These are phyloP conservation scores for Pascua guehoae DNA, from an alignment of 1,284 basidiomycete species.

Conservation along the genomic window DNA sequence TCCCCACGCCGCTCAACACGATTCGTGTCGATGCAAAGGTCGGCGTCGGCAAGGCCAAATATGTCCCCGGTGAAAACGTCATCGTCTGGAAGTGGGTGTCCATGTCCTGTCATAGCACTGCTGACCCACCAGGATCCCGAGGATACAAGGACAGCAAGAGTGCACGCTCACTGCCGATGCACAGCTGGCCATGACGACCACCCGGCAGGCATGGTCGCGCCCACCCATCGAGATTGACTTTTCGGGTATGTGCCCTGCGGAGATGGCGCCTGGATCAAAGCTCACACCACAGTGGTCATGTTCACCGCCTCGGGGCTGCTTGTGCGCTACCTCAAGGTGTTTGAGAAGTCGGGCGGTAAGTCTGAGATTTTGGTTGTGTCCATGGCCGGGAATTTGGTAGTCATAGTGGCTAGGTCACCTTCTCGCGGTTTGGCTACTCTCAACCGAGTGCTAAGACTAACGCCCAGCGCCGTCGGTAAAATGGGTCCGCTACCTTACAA, in stretches of 20 bases:
- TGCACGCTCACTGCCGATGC: constrained; percentile 80
- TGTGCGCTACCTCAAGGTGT: constrained; percentile 96
- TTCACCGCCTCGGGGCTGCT: constrained; percentile 93
- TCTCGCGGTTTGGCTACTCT: neutral
- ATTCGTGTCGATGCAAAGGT: constrained; percentile 89
- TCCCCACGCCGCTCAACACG: constrained; percentile 94
- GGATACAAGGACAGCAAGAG: constrained; percentile 90
- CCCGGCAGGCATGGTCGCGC: constrained; percentile 89
- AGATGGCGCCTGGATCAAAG: no score
- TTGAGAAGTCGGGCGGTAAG: constrained; percentile 74
- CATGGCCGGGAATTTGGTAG: no score
- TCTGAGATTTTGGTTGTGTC: neutral
- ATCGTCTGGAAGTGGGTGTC: constrained; percentile 90
- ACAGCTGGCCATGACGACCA: constrained; percentile 77
- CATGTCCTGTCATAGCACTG: neutral
- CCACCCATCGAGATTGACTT: constrained; percentile 98
- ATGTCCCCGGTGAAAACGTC: constrained; percentile 88
- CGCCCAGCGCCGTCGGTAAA: constrained; percentile 58
- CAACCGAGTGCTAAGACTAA: neutral
- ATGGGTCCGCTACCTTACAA: constrained; percentile 62
- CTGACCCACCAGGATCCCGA: constrained; percentile 64
- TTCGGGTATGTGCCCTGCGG: constrained; percentile 42
- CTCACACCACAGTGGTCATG: constrained; percentile 74
- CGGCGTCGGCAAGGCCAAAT: constrained; percentile 91
- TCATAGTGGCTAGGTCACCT: no score